These are phyloP conservation scores for Neoscytalidium dimidiatum DNA, from an alignment of 2,329 filamentous ascomycete species.

Conservation along the genomic window DNA sequence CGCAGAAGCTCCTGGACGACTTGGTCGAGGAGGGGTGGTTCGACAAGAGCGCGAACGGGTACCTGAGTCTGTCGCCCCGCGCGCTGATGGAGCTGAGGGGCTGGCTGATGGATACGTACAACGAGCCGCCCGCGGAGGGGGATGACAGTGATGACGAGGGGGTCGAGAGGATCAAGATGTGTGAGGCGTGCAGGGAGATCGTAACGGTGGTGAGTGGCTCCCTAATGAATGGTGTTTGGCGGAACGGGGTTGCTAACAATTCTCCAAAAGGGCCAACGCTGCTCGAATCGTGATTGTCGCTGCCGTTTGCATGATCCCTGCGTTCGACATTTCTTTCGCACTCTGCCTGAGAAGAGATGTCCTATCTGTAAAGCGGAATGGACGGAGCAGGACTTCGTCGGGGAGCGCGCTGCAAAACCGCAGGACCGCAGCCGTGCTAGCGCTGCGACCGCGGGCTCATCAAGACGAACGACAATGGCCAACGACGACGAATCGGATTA, in stretches of 20 bases:
- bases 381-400: slow-evolving; percentile 19
- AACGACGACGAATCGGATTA: neutral
- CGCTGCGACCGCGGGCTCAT: neutral
- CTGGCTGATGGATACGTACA: slow-evolving; percentile 89
- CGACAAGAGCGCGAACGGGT: slow-evolving; percentile 69
- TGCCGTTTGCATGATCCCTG: slow-evolving; percentile 33
- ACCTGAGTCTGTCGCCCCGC: slow-evolving; percentile 74
- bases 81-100: slow-evolving; percentile 80
- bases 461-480: neutral
- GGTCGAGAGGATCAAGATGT: slow-evolving; percentile 77
- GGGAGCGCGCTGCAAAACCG: slow-evolving; percentile 5
- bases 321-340: slow-evolving; percentile 33
- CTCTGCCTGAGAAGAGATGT: slow-evolving; percentile 28
- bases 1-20: slow-evolving; percentile 68
- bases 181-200: slow-evolving; percentile 85
- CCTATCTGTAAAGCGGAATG: slow-evolving; percentile 35
- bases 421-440: slow-evolving; percentile 1
- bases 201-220: slow-evolving; percentile 63
- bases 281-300: slow-evolving; percentile 20
- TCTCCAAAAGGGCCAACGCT: slow-evolving; percentile 20
- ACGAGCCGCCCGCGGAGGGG: slow-evolving; percentile 64
- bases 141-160: slow-evolving; percentile 34
- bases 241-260: neutral
- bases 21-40: slow-evolving; percentile 85
- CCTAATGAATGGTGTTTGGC: neutral